phyloP scores from a whole-genome alignment of 31 red algal species.

The Endocladia muricata region DNA sequence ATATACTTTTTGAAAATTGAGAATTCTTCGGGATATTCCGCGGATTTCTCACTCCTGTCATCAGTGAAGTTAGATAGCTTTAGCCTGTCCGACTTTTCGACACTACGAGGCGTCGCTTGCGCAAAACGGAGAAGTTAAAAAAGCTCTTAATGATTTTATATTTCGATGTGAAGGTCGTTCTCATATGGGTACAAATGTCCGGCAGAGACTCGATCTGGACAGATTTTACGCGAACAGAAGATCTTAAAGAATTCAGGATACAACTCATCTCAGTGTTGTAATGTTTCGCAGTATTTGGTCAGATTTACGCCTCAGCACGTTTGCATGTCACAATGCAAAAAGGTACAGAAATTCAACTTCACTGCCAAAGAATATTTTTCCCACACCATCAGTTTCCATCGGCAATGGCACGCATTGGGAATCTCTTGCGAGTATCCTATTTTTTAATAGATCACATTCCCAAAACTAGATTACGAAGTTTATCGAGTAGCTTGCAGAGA shows the following conservation, averaged over 20 bases:
- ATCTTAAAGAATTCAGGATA: neutral
- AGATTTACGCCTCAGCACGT: neutral
- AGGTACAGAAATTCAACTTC: neutral
- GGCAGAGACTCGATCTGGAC: neutral
- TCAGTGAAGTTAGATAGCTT: too few species aligned
- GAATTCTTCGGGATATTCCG: too few species aligned
- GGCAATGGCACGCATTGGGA: conserved; percentile 1
- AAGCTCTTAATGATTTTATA: too few species aligned
- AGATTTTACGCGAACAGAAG: neutral
- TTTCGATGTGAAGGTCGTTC: too few species aligned
- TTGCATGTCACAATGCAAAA: neutral
- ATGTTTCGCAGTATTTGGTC: neutral
- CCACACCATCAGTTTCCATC: neutral
- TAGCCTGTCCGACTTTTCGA: too few species aligned
- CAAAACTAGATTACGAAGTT: neutral
- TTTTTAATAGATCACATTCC: neutral
- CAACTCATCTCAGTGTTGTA: neutral
- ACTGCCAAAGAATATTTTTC: neutral
- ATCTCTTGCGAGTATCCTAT: neutral
- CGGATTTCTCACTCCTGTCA: too few species aligned
- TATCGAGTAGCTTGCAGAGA: neutral
- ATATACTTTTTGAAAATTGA: too few species aligned
- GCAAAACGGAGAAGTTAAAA: too few species aligned
- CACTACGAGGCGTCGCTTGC: too few species aligned
- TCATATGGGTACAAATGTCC: too few species aligned